Percentiles rank a stretch among this genome's conserved stretches.
These are phyloP conservation scores for Terana coerulea DNA, from an alignment of 768 basidiomycete species.

Conservation along the genomic window DNA sequence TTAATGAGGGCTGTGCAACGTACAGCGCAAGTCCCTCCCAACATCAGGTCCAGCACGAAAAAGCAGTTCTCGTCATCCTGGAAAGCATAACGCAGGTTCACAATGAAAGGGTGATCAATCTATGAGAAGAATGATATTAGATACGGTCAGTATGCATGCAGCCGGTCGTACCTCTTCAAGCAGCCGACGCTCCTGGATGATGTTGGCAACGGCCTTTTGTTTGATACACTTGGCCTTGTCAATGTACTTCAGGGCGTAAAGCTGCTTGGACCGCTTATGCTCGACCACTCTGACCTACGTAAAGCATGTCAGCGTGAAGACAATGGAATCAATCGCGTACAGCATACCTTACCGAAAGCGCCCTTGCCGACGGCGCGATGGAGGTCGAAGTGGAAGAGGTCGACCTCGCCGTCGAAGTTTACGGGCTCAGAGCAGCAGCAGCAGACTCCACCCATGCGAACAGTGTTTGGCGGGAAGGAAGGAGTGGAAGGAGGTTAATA, in stretches of 20 bases:
- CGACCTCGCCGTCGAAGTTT: slow-evolving; percentile 61
- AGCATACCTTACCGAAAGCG: slow-evolving; percentile 91
- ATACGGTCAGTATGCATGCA: too few relatives aligned
- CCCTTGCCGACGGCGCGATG: slow-evolving; percentile 95
- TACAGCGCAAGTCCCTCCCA: slow-evolving; percentile 94
- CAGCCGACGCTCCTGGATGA: slow-evolving; percentile 89
- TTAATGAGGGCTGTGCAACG: slow-evolving; percentile 28
- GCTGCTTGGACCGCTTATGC: slow-evolving; percentile 87
- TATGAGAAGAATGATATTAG: too few relatives aligned
- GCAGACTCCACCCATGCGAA: slow-evolving; percentile 25
- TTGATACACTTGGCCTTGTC: slow-evolving; percentile 91
- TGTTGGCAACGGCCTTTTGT: slow-evolving; percentile 88
- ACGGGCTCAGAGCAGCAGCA: slow-evolving; percentile 39
- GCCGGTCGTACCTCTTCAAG: slow-evolving; percentile 72
- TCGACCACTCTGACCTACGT: slow-evolving; percentile 91
- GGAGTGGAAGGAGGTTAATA: slow-evolving; percentile 16
- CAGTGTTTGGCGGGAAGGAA: slow-evolving; percentile 8
- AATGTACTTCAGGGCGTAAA: slow-evolving; percentile 97
- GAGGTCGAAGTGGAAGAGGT: slow-evolving; percentile 95
- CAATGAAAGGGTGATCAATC: slow-evolving; percentile 88
- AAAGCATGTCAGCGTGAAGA: slow-evolving; percentile 2
- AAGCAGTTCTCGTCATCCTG: slow-evolving; percentile 98
- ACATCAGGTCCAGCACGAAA: slow-evolving; percentile 95
- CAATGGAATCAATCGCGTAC: background rate
- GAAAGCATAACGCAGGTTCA: slow-evolving; percentile 92